These are phyloP conservation scores for Cordyceps cicadae DNA, from an alignment of 2,329 filamentous ascomycete genomes.

Conservation along the genomic window DNA sequence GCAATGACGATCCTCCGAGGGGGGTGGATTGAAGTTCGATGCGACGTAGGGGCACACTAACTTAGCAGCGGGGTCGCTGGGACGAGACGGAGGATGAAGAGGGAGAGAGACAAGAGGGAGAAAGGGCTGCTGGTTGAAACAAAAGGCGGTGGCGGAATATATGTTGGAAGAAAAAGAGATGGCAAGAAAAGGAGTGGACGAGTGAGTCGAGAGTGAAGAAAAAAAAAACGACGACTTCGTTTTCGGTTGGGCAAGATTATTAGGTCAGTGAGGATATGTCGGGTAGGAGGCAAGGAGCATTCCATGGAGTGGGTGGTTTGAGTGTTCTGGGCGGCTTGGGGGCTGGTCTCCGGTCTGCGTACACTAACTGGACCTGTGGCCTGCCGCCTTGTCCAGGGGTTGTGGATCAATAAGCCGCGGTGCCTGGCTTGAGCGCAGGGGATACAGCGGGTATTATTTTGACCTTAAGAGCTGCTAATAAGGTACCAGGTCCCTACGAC, in stretches of 20 bases:
- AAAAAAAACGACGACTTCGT: not conserved
- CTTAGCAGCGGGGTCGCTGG: not conserved
- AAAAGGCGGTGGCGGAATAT: not conserved
- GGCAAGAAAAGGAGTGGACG: not conserved
- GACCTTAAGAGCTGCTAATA: no score
- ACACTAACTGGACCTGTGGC: no score
- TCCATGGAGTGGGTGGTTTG: not conserved
- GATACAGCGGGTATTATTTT: no score
- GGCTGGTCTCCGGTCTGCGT: no score
- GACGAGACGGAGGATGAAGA: not conserved
- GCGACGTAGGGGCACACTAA: not conserved
- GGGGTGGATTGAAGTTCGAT: not conserved
- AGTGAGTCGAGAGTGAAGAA: not conserved
- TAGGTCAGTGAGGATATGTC: not conserved
- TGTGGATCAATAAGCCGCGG: no score
- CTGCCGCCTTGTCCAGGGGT: no score
- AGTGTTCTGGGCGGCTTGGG: not conserved
- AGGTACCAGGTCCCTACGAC: no score
- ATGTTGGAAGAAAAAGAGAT: not conserved
- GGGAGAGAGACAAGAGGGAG: not conserved
- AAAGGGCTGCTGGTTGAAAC: not conserved
- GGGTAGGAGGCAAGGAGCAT: not conserved
- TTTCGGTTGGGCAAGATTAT: not conserved
- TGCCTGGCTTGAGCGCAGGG: no score
- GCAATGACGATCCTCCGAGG: conserved; percentile 2